phyloP scores from a whole-genome alignment of 129 eudicot species.

The Tagetes erecta region DNA sequence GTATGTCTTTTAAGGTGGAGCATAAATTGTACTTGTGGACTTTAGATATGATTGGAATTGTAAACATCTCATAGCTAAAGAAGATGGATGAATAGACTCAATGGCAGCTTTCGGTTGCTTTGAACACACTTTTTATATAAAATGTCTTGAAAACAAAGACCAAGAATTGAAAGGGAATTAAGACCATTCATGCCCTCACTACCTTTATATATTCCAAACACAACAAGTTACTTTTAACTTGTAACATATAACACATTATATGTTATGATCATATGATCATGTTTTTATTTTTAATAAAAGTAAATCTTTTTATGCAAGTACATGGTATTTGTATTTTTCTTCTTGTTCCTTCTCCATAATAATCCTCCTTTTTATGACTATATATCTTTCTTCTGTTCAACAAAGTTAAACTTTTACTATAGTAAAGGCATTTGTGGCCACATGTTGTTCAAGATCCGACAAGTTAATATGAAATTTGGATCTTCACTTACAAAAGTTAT shows the following conservation, averaged over 20 bases:
- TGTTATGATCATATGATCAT: neutral
- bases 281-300: neutral
- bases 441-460: neutral
- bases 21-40: constrained; percentile 1
- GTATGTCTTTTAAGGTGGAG: neutral
- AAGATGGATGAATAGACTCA: constrained; percentile 19
- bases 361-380: constrained; percentile 3
- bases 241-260: no score
- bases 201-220: neutral
- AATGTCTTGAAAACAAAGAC: constrained; percentile 17
- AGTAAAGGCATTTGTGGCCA: constrained; percentile 10
- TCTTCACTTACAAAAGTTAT: neutral
- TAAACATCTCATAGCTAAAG: constrained; percentile 9
- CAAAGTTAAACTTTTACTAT: neutral
- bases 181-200: constrained; percentile 9
- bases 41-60: constrained; percentile 19
- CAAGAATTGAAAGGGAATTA: neutral
- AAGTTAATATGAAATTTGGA: neutral
- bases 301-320: neutral
- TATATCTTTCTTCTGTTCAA: neutral
- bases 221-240: neutral
- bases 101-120: constrained; percentile 34
- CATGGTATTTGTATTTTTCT: neutral
- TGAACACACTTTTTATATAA: constrained; percentile 30
- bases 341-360: neutral